A percentile compares a stretch with the other conserved stretches of the same genome.
phyloP scores from a whole-genome alignment of 73 alveolate species.

The Breviolum minutum region DNA sequence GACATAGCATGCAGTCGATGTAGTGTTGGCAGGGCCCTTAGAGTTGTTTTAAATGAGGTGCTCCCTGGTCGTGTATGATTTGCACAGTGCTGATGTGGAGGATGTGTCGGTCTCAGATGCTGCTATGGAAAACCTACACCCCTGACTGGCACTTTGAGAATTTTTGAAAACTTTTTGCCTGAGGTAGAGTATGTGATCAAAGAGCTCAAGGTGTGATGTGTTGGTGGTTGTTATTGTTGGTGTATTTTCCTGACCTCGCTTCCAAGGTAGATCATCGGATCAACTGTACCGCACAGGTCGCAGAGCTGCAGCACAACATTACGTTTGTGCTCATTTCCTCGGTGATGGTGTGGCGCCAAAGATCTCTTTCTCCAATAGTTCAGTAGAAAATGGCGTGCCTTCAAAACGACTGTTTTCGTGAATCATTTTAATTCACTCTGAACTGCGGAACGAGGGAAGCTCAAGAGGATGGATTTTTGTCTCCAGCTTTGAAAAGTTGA shows the following conservation, averaged over 20 bases:
- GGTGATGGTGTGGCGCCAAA: constrained; percentile 36
- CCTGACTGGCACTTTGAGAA: background rate
- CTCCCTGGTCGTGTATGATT: constrained; percentile 65
- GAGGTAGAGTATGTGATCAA: constrained; percentile 71
- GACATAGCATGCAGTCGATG: too few relatives aligned
- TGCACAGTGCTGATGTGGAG: constrained; percentile 81
- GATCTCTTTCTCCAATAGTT: too few relatives aligned
- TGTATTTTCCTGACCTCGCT: background rate
- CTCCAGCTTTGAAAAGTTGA: background rate
- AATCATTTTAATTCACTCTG: background rate
- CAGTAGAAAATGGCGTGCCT: too few relatives aligned
- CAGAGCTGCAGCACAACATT: constrained; percentile 69
- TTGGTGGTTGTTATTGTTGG: background rate
- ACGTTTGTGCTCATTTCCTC: constrained; percentile 88
- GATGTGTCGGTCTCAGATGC: constrained; percentile 5
- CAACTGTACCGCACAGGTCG: background rate
- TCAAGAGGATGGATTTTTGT: background rate
- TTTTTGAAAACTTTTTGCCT: background rate
- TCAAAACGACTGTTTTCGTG: background rate
- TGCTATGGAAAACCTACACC: too few relatives aligned
- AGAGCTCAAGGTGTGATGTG: constrained; percentile 60
- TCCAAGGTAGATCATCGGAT: background rate
- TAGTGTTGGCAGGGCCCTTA: too few relatives aligned
- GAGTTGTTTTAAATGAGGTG: constrained; percentile 12
- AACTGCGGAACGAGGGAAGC: background rate